Conservation (phyloP, 2,329 filamentous ascomycete genomes). For the Ophiosphaerella herpotricha region DNA sequence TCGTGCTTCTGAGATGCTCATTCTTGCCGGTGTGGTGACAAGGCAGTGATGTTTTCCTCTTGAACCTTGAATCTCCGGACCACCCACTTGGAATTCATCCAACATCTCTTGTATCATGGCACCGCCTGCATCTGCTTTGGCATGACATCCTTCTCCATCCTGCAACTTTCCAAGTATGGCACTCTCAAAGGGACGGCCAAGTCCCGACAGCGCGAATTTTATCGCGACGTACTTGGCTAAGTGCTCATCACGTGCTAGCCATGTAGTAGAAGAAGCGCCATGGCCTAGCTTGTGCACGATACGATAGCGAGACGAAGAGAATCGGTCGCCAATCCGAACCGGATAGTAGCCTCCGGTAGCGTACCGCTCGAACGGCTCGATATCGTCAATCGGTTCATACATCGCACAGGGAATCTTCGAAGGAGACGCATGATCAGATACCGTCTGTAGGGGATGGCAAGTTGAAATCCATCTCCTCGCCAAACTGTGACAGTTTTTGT, state of each 20-base stretch:
- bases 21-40: slow-evolving; percentile 41
- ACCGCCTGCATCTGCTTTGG: neutral
- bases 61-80: slow-evolving; percentile 32
- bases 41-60: slow-evolving; percentile 39
- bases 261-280: slow-evolving; percentile 17
- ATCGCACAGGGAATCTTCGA: neutral
- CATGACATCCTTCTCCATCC: neutral
- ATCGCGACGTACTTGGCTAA: slow-evolving; percentile 11
- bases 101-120: slow-evolving; percentile 17
- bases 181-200: slow-evolving; percentile 5
- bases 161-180: slow-evolving; percentile 7
- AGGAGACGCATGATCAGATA: neutral
- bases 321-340: neutral
- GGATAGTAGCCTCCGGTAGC: slow-evolving; percentile 2
- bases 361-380: slow-evolving; percentile 9
- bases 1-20: slow-evolving; percentile 18
- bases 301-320: slow-evolving; percentile 9
- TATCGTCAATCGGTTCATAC: slow-evolving; percentile 6
- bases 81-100: slow-evolving; percentile 42
- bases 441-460: neutral
- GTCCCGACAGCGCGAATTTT: slow-evolving; percentile 9
- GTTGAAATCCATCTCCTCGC: neutral
- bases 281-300: slow-evolving; percentile 20
- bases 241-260: slow-evolving; percentile 13
- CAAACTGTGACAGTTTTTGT: neutral